These are phyloP conservation scores for Yarrowia sp. DNA, from an alignment of 805 yeast genomes.

Conservation along the genomic window DNA sequence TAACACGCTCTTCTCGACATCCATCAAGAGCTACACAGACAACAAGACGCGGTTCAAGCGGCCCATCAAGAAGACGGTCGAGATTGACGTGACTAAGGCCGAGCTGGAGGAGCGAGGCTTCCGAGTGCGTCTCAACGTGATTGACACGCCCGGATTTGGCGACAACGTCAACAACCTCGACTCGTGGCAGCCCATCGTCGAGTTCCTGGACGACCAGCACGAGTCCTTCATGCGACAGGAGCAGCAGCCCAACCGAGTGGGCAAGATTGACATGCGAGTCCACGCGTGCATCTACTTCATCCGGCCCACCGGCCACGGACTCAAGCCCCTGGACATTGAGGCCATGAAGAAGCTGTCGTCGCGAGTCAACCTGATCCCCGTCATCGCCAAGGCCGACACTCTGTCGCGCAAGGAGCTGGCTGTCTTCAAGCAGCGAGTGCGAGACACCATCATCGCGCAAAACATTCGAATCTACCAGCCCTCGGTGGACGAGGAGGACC, in stretches of 20 bases:
- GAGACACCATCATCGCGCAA: slow-evolving; percentile 51
- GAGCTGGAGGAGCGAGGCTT: slow-evolving; percentile 66
- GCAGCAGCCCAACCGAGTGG: slow-evolving; percentile 63
- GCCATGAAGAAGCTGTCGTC: slow-evolving; percentile 68
- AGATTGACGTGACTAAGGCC: slow-evolving; percentile 44
- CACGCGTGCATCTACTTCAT: slow-evolving; percentile 86
- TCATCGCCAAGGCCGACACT: slow-evolving; percentile 77
- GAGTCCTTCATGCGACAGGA: slow-evolving; percentile 68
- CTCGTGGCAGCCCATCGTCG: slow-evolving; percentile 66
- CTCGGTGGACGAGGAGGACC: slow-evolving; percentile 43
- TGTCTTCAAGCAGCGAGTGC: slow-evolving; percentile 54
- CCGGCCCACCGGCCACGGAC: slow-evolving; percentile 60
- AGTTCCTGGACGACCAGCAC: slow-evolving; percentile 79
- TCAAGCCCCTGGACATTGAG: slow-evolving; percentile 66
- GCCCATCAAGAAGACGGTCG: slow-evolving; percentile 44
- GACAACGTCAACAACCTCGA: slow-evolving; percentile 79
- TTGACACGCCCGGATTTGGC: slow-evolving; percentile 94
- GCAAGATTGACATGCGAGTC: slow-evolving; percentile 61
- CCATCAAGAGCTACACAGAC: slow-evolving; percentile 45
- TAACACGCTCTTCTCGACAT: slow-evolving; percentile 70
- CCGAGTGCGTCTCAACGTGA: slow-evolving; percentile 73
- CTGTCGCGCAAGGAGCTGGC: slow-evolving; percentile 56
- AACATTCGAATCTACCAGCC: slow-evolving; percentile 57
- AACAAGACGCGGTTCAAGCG: slow-evolving; percentile 41
- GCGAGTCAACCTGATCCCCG: slow-evolving; percentile 78